phyloP scores from a whole-genome alignment of 805 yeast species.

The Yamadazyma kitorensis region DNA sequence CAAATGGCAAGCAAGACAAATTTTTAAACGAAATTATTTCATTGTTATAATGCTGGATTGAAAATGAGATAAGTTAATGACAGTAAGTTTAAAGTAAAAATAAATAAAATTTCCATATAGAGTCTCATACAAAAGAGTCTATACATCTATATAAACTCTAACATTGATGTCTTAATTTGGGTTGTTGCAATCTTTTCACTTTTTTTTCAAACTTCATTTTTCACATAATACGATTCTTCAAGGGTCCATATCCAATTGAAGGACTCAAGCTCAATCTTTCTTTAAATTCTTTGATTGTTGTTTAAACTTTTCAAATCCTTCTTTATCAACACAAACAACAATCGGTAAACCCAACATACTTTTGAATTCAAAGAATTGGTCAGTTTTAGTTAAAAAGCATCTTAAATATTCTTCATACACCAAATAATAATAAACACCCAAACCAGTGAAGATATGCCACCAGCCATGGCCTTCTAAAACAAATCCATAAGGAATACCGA shows the following conservation, averaged over 20 bases:
- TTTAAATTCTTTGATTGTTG: conserved; percentile 1
- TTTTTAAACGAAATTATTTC: conserved; percentile 46
- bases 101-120: no score
- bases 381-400: conserved; percentile 58
- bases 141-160: background rate
- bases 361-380: conserved; percentile 52
- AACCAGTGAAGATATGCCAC: conserved; percentile 92
- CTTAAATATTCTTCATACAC: conserved; percentile 76
- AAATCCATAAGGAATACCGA: conserved; percentile 84
- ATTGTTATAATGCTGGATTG: conserved; percentile 20
- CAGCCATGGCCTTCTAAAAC: conserved; percentile 91
- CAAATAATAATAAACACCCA: conserved; percentile 84
- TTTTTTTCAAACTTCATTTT: no score
- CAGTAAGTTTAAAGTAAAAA: background rate
- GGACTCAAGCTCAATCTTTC: no score
- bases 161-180: background rate
- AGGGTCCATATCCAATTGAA: no score
- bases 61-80: background rate
- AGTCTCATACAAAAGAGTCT: no score
- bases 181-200: background rate
- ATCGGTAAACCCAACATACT: conserved; percentile 64
- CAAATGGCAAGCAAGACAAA: conserved; percentile 30
- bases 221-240: no score
- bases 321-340: conserved; percentile 26
- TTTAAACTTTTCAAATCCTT: conserved; percentile 21